phyloP scores from a whole-genome alignment of 345 rosid genomes.

The Arabis hirsuta region DNA sequence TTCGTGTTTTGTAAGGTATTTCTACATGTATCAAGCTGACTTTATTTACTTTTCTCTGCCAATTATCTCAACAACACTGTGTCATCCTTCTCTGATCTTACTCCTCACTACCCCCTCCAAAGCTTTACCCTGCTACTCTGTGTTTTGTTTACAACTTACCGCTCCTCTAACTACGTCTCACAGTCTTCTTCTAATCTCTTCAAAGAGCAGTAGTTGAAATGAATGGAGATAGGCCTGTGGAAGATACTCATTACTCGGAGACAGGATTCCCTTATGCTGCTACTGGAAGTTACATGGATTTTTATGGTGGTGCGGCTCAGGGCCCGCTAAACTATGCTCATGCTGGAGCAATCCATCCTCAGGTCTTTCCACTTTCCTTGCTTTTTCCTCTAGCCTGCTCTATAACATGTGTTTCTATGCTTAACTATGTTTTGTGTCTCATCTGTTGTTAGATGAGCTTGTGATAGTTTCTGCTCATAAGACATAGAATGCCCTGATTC shows the following conservation, averaged over 20 bases:
- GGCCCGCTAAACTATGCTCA: constrained; percentile 38
- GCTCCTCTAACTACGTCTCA: constrained; percentile 23
- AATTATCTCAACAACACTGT: no score
- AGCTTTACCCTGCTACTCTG: constrained; percentile 6
- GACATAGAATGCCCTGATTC: not conserved
- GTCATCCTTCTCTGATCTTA: no score
- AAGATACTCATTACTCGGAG: constrained; percentile 36
- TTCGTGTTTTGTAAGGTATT: not conserved
- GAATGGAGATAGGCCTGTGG: constrained; percentile 40
- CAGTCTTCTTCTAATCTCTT: constrained; percentile 4
- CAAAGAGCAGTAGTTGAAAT: constrained; percentile 27
- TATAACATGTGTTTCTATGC: constrained; percentile 5
- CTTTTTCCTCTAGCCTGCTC: not conserved
- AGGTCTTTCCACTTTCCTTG: constrained; percentile 16
- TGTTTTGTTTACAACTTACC: constrained; percentile 1
- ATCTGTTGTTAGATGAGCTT: not conserved
- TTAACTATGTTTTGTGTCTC: not conserved
- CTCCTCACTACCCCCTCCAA: no score
- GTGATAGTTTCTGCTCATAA: not conserved
- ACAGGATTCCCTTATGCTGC: constrained; percentile 42
- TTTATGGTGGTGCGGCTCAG: constrained; percentile 37
- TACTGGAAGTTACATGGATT: constrained; percentile 31
- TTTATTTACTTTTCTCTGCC: not conserved
- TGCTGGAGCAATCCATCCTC: constrained; percentile 40
- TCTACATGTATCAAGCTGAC: not conserved